Evolutionary conservation across 2,329 filamentous ascomycete genomes (phyloP).

Genomic region (Hyphodiscus sp.): DNA sequence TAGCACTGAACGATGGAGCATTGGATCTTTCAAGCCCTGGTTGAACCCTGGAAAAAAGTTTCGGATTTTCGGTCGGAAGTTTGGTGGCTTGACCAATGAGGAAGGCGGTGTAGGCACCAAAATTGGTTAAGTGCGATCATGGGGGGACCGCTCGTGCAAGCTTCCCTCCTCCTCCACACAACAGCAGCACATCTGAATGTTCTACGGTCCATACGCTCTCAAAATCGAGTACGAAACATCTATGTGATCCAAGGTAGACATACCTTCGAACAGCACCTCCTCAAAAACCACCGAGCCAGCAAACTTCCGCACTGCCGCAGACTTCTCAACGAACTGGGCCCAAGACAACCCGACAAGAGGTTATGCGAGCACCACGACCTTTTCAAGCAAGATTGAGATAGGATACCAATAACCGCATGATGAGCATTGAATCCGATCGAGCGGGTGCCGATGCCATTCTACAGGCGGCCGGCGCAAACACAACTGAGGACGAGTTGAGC

Average conservation of each 20-base stretch:
- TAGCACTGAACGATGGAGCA: neutral
- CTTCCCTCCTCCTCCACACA: neutral
- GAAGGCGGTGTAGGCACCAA: neutral
- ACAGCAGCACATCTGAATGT: neutral
- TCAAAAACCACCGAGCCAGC: conserved; percentile 1
- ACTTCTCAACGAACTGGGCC: conserved; percentile 3
- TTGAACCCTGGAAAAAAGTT: conserved; percentile 4
- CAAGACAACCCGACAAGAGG: conserved; percentile 16
- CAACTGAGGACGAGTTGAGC: conserved; percentile 26
- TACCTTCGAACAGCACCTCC: conserved; percentile 1
- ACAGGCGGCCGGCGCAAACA: conserved; percentile 22
- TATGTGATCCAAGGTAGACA: conserved; percentile 5
- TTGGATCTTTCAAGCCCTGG: neutral
- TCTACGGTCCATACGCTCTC: neutral
- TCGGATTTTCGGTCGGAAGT: neutral
- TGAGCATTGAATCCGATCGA: conserved; percentile 27
- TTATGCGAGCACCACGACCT: conserved; percentile 24
- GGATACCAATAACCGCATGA: conserved; percentile 19
- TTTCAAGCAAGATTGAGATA: conserved; percentile 19
- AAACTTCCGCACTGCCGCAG: conserved; percentile 4
- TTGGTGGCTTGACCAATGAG: neutral
- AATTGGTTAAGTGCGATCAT: neutral
- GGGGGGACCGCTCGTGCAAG: neutral
- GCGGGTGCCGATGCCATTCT: conserved; percentile 22
- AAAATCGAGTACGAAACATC: neutral